Evolutionary conservation across 208 protist genomes (phyloP), one percentile per base, ranked within the genome.

Genomic region (Acanthamoeba healyi): DNA sequence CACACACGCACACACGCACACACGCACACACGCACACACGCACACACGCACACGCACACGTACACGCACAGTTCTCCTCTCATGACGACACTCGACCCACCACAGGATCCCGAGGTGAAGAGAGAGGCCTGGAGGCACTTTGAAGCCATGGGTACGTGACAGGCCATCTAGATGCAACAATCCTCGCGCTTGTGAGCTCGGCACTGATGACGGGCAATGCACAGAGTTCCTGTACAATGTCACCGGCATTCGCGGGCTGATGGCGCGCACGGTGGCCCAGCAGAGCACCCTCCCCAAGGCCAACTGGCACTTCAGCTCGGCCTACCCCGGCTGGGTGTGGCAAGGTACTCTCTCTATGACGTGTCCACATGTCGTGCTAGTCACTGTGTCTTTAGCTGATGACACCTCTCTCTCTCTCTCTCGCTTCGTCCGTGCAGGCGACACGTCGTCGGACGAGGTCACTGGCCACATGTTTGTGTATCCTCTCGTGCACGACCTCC

Each of bases 381-480:
- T 67, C 34, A 22, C 82, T 56, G 12, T 56, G 63, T 67, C 19
- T 67, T 10, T 17, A 46, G 34, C 15, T 10, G 70, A 81, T 36
- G n/a, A 12, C 44, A 4, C 12, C 44, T 4, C 44, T 49, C 44
- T 15, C 44, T 4, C 44, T 54, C 26, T 86, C 19, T 51, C 51
- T 6, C 12, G n/a, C 36, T 42, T 32, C 19, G 6, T 63, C 26
- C n/a, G n/a, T 88, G 9, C 90, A 94, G 92, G 92, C 44, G 92
- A 94, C 32, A 88, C 92, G 38, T 90, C 63, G 34, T 92, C 74
- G 0, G 94, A 95, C 49, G 94, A 95, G 82, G 91, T 95, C 17
- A 44, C 29, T 0, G 94, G 94, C 29, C 94, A 95, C 81, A 79
- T 95, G 90, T 67, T 84, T n/a, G 94, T 65, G 44, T 95, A 95